phyloP scores from a whole-genome alignment of 495 filamentous ascomycete species.

The Aspergillus carlsbadensis region DNA sequence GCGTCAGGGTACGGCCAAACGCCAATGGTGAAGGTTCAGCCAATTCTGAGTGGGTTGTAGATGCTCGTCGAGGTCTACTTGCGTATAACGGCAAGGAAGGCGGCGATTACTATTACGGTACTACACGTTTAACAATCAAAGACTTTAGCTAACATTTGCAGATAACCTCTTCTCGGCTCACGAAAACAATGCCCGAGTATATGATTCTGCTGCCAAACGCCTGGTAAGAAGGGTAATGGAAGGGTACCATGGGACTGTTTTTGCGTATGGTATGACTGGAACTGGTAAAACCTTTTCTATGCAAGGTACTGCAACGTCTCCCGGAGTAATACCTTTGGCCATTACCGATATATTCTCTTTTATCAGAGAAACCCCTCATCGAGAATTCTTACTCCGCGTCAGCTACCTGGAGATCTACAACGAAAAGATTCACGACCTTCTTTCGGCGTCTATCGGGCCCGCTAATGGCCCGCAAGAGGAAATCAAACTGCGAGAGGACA shows the following conservation, averaged over 20 bases:
- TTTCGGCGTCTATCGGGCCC: conserved; percentile 65
- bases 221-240: conserved; percentile 97
- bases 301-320: conserved; percentile 96
- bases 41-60: conserved; percentile 89
- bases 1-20: conserved; percentile 90
- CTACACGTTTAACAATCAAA: conserved; percentile 20
- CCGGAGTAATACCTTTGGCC: conserved; percentile 93
- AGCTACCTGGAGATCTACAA: conserved; percentile 99
- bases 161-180: conserved; percentile 94
- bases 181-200: conserved; percentile 91
- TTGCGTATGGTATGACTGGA: conserved; percentile 98
- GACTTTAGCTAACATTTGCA: conserved; percentile 36
- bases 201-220: conserved; percentile 90
- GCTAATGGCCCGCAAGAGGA: conserved; percentile 67
- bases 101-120: conserved; percentile 91
- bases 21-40: conserved; percentile 57
- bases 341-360: conserved; percentile 99
- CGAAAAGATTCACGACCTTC: conserved; percentile 91
- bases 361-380: conserved; percentile 91
- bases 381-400: conserved; percentile 93
- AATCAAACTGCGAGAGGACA: conserved; percentile 94
- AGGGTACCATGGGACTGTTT: conserved; percentile 97
- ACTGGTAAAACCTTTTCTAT: conserved; percentile 99
- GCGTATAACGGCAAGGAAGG: conserved; percentile 84
- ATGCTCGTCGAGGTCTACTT: conserved; percentile 78